phyloP scores from a whole-genome alignment of 805 yeast species.

The Limtongozyma cylindracea region DNA sequence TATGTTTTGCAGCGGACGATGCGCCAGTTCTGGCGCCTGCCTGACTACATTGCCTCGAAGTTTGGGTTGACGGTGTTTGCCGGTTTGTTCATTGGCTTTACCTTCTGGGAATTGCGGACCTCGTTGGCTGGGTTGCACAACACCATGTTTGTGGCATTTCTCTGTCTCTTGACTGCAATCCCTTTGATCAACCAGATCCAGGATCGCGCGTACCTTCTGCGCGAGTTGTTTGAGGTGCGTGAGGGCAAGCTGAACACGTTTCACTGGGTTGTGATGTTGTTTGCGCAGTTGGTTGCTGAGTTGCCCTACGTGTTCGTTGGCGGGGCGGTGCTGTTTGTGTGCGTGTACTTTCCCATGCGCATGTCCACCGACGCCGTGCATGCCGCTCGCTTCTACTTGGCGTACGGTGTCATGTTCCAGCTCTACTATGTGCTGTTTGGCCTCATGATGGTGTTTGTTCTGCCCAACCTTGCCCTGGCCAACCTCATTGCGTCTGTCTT shows the following conservation, averaged over 20 bases:
- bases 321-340: conserved; percentile 9
- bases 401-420: conserved; percentile 22
- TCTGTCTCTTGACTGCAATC: conserved; percentile 29
- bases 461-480: conserved; percentile 46
- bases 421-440: conserved; percentile 14
- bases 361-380: conserved; percentile 4
- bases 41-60: neutral
- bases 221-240: conserved; percentile 45
- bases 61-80: neutral
- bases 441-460: conserved; percentile 21
- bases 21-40: neutral
- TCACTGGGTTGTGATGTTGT: conserved; percentile 37
- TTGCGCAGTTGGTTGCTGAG: conserved; percentile 29
- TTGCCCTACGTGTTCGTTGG: conserved; percentile 22
- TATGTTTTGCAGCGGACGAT: neutral
- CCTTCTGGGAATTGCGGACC: neutral
- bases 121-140: neutral
- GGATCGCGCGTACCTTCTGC: conserved; percentile 25
- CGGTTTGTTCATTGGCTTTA: neutral
- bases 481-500: conserved; percentile 29
- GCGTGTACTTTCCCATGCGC: conserved; percentile 12
- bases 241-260: conserved; percentile 50
- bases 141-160: conserved; percentile 8
- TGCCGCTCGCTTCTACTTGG: conserved; percentile 16
- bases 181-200: conserved; percentile 40